Base-by-base conservation (phyloP, 192 early-diverging fungal genomes). In the Linnemannia zychae region DNA sequence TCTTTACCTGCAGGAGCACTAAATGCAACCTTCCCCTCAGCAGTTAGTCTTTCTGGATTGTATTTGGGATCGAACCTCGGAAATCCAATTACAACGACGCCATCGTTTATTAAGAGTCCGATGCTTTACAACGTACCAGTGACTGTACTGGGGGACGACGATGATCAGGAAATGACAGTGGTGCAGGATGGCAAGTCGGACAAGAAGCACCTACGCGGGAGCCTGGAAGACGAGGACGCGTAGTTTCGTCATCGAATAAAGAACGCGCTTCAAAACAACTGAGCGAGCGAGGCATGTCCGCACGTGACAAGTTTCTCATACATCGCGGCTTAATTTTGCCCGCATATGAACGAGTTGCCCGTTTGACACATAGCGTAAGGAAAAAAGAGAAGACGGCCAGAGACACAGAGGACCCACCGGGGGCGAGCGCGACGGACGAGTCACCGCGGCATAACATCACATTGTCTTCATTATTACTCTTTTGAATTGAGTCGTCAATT, bases 1-100 rank as follows among this genome's bases (percentile, higher is more conserved):
- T 37, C 11, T 0, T 24, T 47, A 38, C 18, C 60, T 22, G 34
- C 40, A 46, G 22, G 47, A 12, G 3, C 52, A 3, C 18, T 34
- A 44, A 22, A 6, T 15, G 12, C 34, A 20, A 12, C 22, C 36
- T 33, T 46, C 24, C 34, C 24, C 24, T 37, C 60, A 16, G 2
- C 38, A 5, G 22, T 44, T 5, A 66, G 63, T 15, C 50, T 50
- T 20, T 74, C 66, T 24, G 60, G 72, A n/a, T 13, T 72, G 33
- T 74, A 33, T 65, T 40, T 53, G 22, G 81, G 76, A 49, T 84
- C 73, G 0, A 28, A 34, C 12, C 37, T 84, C 9, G 77, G 83
- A 34, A 17, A 22, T 66, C 77, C 77, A 15, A 17, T 22, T 20
- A 85, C 73, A 7, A 48, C 77, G 0, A 72, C 78, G 6, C 46